A percentile compares a stretch with the other conserved stretches of the same genome.
Conservation (phyloP, 75 land plant genomes). For the Isoetes taiwanensis region DNA sequence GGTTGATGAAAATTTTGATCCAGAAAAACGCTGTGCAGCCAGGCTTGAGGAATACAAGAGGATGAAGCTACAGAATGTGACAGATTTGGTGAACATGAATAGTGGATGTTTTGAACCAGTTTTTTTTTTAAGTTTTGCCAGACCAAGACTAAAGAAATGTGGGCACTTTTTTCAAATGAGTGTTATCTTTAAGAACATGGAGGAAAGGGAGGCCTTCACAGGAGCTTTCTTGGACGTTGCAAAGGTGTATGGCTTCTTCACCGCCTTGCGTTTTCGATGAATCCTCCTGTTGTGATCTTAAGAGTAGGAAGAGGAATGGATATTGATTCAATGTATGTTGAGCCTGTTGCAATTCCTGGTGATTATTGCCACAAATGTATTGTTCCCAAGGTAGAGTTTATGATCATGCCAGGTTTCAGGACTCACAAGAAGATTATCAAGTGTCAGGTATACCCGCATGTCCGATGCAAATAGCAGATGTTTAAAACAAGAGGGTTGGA, state of each 20-base stretch:
- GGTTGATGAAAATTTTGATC: constrained; percentile 24
- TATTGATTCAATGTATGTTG: constrained; percentile 14
- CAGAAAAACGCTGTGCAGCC: constrained; percentile 14
- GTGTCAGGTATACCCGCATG: constrained; percentile 29
- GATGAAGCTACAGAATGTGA: constrained; percentile 14
- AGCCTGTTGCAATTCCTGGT: constrained; percentile 9
- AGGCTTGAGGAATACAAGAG: constrained; percentile 23
- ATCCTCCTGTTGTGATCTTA: constrained; percentile 14
- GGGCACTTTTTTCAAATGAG: constrained; percentile 21
- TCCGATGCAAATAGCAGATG: no score
- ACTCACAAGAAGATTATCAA: constrained; percentile 21
- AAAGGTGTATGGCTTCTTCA: constrained; percentile 31
- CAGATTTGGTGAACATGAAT: constrained; percentile 13
- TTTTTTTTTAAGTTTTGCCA: constrained; percentile 23
- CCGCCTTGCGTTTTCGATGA: constrained; percentile 24
- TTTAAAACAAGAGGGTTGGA: no score
- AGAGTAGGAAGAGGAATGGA: constrained; percentile 25
- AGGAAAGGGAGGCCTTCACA: constrained; percentile 18
- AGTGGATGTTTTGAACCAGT: constrained; percentile 12
- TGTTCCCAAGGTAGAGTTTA: constrained; percentile 22
- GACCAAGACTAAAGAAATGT: constrained; percentile 23
- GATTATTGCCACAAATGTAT: constrained; percentile 12
- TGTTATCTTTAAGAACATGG: constrained; percentile 17
- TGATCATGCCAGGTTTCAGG: constrained; percentile 24
- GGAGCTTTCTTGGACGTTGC: constrained; percentile 30